These are phyloP conservation scores for Collybiopsis luxurians DNA, from an alignment of 768 basidiomycete species.

Conservation along the genomic window DNA sequence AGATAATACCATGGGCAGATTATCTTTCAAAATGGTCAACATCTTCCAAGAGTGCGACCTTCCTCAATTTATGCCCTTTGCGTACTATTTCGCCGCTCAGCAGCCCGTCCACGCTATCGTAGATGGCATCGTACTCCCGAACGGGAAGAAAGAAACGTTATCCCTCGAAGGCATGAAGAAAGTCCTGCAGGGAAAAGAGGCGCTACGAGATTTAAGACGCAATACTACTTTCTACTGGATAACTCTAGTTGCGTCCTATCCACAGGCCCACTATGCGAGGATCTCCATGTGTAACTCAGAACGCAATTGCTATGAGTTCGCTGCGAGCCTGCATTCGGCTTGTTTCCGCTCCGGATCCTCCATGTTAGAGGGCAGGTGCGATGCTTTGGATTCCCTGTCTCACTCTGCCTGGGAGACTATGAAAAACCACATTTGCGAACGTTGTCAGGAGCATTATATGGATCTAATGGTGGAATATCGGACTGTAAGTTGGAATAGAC, in stretches of 20 bases:
- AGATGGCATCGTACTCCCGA: conserved; percentile 12
- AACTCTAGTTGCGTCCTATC: conserved; percentile 8
- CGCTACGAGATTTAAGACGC: conserved; percentile 15
- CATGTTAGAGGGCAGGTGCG: background rate
- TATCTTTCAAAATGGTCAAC: conserved; percentile 19
- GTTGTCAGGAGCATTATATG: background rate
- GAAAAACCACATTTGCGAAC: background rate
- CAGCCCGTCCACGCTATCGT: conserved; percentile 17
- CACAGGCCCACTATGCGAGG: background rate
- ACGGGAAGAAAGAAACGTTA: conserved; percentile 10
- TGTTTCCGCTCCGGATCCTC: background rate
- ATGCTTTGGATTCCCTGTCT: background rate
- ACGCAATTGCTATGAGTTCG: background rate
- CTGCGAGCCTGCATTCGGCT: background rate
- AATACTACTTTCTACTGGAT: conserved; percentile 14
- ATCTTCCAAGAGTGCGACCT: conserved; percentile 13
- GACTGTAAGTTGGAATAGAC: background rate
- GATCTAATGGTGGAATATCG: background rate
- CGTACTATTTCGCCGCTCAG: conserved; percentile 22
- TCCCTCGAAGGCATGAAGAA: conserved; percentile 3
- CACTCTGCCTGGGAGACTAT: background rate
- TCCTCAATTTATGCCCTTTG: conserved; percentile 16
- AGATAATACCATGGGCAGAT: background rate
- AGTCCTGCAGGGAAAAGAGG: conserved; percentile 16
- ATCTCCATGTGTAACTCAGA: background rate